phyloP scores from a whole-genome alignment of 2,329 filamentous ascomycete genomes.

The Colletotrichum sojae region DNA sequence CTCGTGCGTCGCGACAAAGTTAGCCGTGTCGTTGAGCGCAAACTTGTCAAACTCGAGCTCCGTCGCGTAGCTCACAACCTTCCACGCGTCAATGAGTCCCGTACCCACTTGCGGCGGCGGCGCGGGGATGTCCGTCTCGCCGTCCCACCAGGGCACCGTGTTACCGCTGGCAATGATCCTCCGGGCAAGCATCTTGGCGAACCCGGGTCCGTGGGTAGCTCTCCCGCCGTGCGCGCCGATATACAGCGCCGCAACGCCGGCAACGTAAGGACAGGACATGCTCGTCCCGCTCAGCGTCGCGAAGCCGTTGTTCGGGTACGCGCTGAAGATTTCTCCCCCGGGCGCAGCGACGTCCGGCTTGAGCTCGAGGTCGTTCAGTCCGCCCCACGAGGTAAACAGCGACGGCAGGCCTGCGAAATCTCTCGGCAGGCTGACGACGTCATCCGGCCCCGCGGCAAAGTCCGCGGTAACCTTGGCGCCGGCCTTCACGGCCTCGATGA shows the following conservation, averaged over 20 bases:
- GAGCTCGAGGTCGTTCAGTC: slow-evolving; percentile 57
- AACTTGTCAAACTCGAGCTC: slow-evolving; percentile 55
- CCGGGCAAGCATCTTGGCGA: slow-evolving; percentile 47
- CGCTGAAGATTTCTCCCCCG: slow-evolving; percentile 57
- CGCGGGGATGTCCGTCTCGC: slow-evolving; percentile 43
- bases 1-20: slow-evolving; percentile 49
- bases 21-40: slow-evolving; percentile 59
- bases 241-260: slow-evolving; percentile 56
- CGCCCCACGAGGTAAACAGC: slow-evolving; percentile 61
- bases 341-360: slow-evolving; percentile 60
- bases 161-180: slow-evolving; percentile 52
- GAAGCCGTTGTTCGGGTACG: slow-evolving; percentile 54
- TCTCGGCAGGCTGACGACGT: slow-evolving; percentile 43
- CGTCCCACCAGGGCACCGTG: slow-evolving; percentile 47
- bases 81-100: slow-evolving; percentile 57
- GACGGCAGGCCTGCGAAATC: slow-evolving; percentile 52
- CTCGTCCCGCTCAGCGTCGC: slow-evolving; percentile 62
- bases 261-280: slow-evolving; percentile 63
- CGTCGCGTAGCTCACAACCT: slow-evolving; percentile 55
- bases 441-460: slow-evolving; percentile 46
- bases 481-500: slow-evolving; percentile 45
- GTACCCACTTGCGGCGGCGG: slow-evolving; percentile 57
- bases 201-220: slow-evolving; percentile 47
- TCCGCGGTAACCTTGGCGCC: slow-evolving; percentile 47
- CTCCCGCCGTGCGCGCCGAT: slow-evolving; percentile 51